phyloP scores from a whole-genome alignment of 805 yeast species.

The Candida insectalens region DNA sequence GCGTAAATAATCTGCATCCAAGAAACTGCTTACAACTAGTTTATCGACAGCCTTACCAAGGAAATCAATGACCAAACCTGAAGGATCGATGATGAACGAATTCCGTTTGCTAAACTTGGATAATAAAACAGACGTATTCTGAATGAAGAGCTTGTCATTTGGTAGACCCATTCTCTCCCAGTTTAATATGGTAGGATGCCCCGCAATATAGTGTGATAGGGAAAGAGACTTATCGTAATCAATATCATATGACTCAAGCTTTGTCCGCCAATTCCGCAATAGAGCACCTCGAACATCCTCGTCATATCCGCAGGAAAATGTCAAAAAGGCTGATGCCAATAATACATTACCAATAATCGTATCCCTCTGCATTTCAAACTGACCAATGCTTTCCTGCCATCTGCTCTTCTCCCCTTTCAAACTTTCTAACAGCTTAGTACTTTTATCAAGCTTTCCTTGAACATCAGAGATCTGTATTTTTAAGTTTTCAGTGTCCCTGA shows the following conservation, averaged over 20 bases:
- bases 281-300: constrained; percentile 24
- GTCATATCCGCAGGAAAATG: constrained; percentile 47
- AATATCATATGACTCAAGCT: constrained; percentile 29
- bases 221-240: constrained; percentile 22
- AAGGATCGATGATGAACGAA: constrained; percentile 71
- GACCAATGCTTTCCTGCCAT: constrained; percentile 56
- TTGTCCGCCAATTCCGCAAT: constrained; percentile 13
- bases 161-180: constrained; percentile 51
- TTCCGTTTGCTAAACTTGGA: constrained; percentile 18
- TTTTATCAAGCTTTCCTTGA: constrained; percentile 48
- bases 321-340: constrained; percentile 49
- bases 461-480: constrained; percentile 63
- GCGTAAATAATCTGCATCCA: constrained; percentile 55
- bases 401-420: constrained; percentile 59
- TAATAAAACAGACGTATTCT: constrained; percentile 48
- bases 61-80: constrained; percentile 33
- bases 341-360: constrained; percentile 56
- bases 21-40: constrained; percentile 54
- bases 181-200: constrained; percentile 28
- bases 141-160: constrained; percentile 50
- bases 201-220: constrained; percentile 28
- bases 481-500: constrained; percentile 68
- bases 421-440: constrained; percentile 51
- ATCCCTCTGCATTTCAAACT: constrained; percentile 36
- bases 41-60: constrained; percentile 27